Percentiles rank a stretch among this genome's conserved stretches.
Evolutionary conservation across 345 rosid species (phyloP).

Genomic region (Pistacia vera): DNA sequence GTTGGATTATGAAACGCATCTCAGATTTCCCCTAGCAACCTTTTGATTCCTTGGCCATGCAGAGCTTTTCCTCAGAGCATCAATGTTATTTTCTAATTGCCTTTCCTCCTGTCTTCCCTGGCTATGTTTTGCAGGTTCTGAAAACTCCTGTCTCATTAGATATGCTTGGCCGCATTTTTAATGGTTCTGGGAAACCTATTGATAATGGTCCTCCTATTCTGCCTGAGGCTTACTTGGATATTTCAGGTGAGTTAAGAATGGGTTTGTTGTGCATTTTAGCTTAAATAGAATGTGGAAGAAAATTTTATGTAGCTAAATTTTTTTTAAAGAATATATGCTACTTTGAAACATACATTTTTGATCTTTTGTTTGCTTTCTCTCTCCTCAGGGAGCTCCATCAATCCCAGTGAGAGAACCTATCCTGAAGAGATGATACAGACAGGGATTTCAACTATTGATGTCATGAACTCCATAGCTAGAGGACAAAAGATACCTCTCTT

Average conservation of each 20-base stretch:
- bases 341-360: not conserved
- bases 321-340: constrained; percentile 8
- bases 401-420: constrained; percentile 98
- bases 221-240: constrained; percentile 94
- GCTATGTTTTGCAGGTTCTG: constrained; percentile 57
- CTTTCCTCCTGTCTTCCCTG: not conserved
- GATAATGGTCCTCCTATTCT: constrained; percentile 95
- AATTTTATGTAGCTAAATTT: not conserved
- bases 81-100: not conserved
- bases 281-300: not conserved
- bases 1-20: not conserved
- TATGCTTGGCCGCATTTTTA: constrained; percentile 96
- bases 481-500: constrained; percentile 98
- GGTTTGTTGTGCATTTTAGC: not conserved
- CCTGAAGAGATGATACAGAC: constrained; percentile 99
- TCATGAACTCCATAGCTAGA: constrained; percentile 97
- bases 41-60: not conserved
- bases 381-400: constrained; percentile 83
- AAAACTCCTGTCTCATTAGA: constrained; percentile 93
- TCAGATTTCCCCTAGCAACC: not conserved
- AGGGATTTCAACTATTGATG: constrained; percentile 97
- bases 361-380: constrained; percentile 14
- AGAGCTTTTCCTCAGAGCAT: not conserved
- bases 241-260: constrained; percentile 60
- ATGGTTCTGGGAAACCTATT: constrained; percentile 97